Evolutionary conservation across 257 asterid species (phyloP), one percentile per base, ranked within the genome.

Genomic region (Plantago ovata): DNA sequence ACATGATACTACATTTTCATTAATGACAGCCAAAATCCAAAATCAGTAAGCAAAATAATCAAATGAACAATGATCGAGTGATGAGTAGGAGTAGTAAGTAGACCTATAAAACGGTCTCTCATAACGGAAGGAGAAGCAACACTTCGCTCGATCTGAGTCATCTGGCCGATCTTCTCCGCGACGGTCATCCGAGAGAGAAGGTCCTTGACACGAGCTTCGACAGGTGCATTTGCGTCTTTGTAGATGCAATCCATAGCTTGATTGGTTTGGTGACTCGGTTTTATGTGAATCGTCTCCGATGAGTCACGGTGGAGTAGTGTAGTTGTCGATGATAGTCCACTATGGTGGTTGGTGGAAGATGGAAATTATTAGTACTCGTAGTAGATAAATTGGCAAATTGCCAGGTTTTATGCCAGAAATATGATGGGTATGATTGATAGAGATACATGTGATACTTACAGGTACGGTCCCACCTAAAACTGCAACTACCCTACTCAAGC

Each of bases 121-220:
- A 85, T 60, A 42, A 53, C 77, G 16, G 81, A 69, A 41, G 77
- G 70, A 21, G 81, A 75, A 43, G 86, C 81, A 18, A 85, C 91
- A 13, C 70, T 62, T 38, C 95, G 85, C 50, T 85, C 95, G 77
- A 85, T 85, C 84, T 82, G 95, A 22, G 96, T 85, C 79, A 92
- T 92, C 58, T 92, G 98, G 38, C 95, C 95, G 54, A 92, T 83
- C 75, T 92, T 92, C n/a, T 92, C 98, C 20, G 46, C 58, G 15
- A 92, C 77, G 10, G 96, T 87, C 98, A 92, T 87, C 53, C 88
- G 80, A 38, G 93, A 71, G 59, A 88, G 78, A 51, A 92, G 87
- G 68, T 88, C 96, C 60, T 79, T 89, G 9, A 92, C 87, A 58
- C 94, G 77, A 44, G 84, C 83, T 70, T 92, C 98, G 33, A 81